A percentile compares a stretch with the other conserved stretches of the same genome.
Evolutionary conservation across 2,329 filamentous ascomycete genomes (phyloP).

Genomic region (Trichoderma endophyticum): DNA sequence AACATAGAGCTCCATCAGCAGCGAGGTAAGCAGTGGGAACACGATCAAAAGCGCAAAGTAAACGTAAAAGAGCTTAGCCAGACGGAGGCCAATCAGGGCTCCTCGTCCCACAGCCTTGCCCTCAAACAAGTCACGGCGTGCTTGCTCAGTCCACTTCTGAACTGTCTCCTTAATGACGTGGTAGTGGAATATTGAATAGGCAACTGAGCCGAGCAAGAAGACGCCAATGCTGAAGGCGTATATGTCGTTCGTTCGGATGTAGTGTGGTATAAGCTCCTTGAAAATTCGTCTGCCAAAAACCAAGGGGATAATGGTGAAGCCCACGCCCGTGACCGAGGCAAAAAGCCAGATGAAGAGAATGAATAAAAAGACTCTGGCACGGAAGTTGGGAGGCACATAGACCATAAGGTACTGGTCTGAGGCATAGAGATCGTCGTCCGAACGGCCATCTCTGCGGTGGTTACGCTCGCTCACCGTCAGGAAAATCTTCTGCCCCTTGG

Average conservation of each 20-base stretch:
- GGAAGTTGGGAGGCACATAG: constrained; percentile 83
- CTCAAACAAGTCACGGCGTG: constrained; percentile 24
- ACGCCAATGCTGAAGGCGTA: constrained; percentile 93
- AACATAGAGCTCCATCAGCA: constrained; percentile 83
- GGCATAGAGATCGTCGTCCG: constrained; percentile 49
- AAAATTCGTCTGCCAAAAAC: constrained; percentile 80
- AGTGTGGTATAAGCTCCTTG: constrained; percentile 64
- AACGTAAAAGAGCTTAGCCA: constrained; percentile 63
- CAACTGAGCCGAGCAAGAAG: constrained; percentile 68
- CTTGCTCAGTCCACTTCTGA: constrained; percentile 29
- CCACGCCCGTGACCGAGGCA: constrained; percentile 80
- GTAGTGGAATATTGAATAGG: constrained; percentile 59
- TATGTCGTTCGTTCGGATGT: constrained; percentile 83
- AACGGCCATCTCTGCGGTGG: constrained; percentile 59
- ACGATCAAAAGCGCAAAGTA: constrained; percentile 72
- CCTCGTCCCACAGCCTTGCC: constrained; percentile 27
- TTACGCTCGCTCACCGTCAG: constrained; percentile 64
- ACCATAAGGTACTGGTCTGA: constrained; percentile 66
- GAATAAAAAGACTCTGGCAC: constrained; percentile 75
- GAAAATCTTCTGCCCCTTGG: constrained; percentile 79
- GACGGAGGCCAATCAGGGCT: constrained; percentile 31
- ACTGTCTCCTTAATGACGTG: constrained; percentile 36
- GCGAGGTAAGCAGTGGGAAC: constrained; percentile 75
- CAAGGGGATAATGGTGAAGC: constrained; percentile 81
- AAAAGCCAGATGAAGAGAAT: constrained; percentile 91